Conservation (phyloP, 306 rosid species). For the Alnus rubra region DNA sequence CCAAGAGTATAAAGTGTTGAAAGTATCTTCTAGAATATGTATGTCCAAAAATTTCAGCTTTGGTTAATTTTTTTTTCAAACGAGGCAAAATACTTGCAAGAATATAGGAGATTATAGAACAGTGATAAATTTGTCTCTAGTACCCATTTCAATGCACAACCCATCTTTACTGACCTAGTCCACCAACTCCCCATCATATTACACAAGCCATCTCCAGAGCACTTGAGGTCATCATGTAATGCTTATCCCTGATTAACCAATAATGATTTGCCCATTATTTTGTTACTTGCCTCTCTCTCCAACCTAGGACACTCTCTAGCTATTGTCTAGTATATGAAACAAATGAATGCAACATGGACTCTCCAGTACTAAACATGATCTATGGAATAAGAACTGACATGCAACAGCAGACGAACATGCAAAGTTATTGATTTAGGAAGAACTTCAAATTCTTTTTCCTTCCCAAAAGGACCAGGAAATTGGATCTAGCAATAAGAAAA, state of each 20-base stretch:
- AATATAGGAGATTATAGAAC: not conserved
- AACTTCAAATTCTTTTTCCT: too few species aligned
- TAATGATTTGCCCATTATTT: conserved; percentile 6
- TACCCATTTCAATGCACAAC: not conserved
- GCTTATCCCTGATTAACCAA: not conserved
- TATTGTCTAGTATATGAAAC: not conserved
- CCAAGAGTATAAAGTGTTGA: too few species aligned
- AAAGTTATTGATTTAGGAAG: not conserved
- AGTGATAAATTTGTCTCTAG: not conserved
- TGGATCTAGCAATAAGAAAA: too few species aligned
- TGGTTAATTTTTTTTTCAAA: not conserved
- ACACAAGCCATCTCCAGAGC: not conserved
- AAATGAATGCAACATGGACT: not conserved
- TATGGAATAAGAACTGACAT: not conserved
- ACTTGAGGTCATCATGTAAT: not conserved
- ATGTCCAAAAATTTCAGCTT: not conserved
- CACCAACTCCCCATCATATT: not conserved
- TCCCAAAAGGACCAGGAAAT: too few species aligned
- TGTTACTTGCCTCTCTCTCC: not conserved
- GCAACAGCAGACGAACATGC: not conserved
- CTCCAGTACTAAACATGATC: not conserved
- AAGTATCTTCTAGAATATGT: not conserved
- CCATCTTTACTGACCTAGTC: not conserved
- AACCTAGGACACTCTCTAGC: conserved; percentile 9
- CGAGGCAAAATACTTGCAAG: not conserved